Base-by-base conservation (phyloP, 176 grass and related monocot genomes). In the Bromus sterilis region DNA sequence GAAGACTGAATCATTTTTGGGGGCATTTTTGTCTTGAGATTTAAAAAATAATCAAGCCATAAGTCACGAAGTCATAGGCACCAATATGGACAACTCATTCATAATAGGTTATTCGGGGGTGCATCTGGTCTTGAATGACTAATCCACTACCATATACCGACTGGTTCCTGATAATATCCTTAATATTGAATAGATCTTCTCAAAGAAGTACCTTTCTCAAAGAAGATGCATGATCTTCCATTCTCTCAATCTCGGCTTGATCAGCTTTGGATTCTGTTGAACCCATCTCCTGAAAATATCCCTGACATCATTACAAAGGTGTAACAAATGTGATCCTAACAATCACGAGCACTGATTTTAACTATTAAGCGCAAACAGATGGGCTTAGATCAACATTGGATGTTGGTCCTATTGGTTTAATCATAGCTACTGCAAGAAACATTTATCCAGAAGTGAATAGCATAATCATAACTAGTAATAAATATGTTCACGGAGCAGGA, bases 181-280 rank as follows among this genome's bases (percentile, higher is more conserved):
- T 35, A 56, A 63, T 71, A 63, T 31, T 66, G 11, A 77, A 4
- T 68, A 73, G 7, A 91, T 20, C 58, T 75, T 33, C 61, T 48
- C 43, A 74, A 56, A 63, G 1, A 28, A 84, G 42, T 74, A 99
- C 96, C 93, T 91, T 99, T 95, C 91, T 93, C 39, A 99, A 83
- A 82, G 93, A 64, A 80, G 91, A 78, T 43, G 93, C 93, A 76
- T 74, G 85, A 16, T 89, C 91, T 87, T 99, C 93, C 87, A 99
- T 85, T 73, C 86, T 93, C 70, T 95, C 89, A n/a, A 95, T 75
- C 78, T 95, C 90, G 81, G 73, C 53, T 75, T 79, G 40, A 66
- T 95, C 89, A 53, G 35, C 41, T 91, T 86, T 88, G 1, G 42
- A 46, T 83, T 84, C 87, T 48, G 87, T 79, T 57, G 80, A 28